Base-by-base conservation (phyloP, 495 filamentous ascomycete species). In the Tuber umbilicatum region DNA sequence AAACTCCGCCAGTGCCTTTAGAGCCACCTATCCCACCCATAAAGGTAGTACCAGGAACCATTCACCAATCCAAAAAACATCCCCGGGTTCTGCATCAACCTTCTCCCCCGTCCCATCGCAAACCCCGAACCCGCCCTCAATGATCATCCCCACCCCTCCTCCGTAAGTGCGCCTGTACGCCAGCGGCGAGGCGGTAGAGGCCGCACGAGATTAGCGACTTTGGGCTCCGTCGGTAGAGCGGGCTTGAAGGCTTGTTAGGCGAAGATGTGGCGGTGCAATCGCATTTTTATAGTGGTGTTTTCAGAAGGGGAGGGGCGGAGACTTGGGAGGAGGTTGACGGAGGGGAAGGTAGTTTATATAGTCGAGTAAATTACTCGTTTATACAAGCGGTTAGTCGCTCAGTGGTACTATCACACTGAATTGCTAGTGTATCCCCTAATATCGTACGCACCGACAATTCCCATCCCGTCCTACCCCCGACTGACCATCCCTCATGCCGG, bases 81-180 rank as follows among this genome's bases (percentile, higher is more conserved):
- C 91, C 3, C 92, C 92, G 40, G 88, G 87, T 43, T 82, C 85
- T 14, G 89, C 91, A 68, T 89, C 88, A 31, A 91, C 91, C 75
- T 87, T 90, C 79, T 91, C 87, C 39, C 90, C 91, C 12, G 87
- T 87, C 84, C 91, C 91, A 82, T 92, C 90, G 12, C 86, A 85
- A 77, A 94, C 92, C 76, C 91, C 88, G 78, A 91, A 92, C 76
- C 89, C 87, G 70, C 92, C 92, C 78, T 94, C 91, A 10, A 94
- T 84, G 76, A 93, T 91, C 76, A 93, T 91, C 85, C 73, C 68
- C 88, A 88, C 92, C 84, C 93, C 91, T 77, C 93, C 87, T n/a
- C n/a, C n/a, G 82, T 93, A 94, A 68, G 87, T 90, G 81, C 93
- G 93, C 45, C 85, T 88, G 83, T 93, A 93, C 38, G 91, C 87